Evolutionary conservation across 2,329 filamentous ascomycete species (phyloP), one percentile per base, ranked within the genome.

Genomic region (Botrytis deweyae): DNA sequence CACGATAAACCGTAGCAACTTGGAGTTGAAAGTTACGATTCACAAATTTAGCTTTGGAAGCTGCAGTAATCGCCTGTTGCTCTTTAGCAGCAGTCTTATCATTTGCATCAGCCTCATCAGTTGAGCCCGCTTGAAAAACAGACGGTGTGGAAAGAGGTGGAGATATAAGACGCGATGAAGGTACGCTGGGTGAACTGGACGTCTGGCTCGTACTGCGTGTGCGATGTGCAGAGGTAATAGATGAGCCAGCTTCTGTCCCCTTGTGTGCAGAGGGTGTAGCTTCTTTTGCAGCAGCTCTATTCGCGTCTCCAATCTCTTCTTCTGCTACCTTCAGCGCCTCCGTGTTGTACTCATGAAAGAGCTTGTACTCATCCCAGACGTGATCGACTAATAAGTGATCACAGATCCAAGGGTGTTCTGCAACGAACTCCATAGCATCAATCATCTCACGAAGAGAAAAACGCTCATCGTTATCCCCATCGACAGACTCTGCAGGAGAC

Each of bases 381-480:
- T 72, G 62, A 8, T 67, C 29, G 14, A 67, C 52, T 3, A 67
- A 55, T 4, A 33, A n/a, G 5, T 67, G 18, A 1, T n/a, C 49
- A 16, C 70, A 72, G 25, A 67, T 7, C n/a, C 40, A 49, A 25
- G 70, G 70, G 20, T 72, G 46, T 1, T 67, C 49, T 8, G 49
- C 63, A 22, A 72, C 8, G 3, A 59, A 72, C 9, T 72, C 70
- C 62, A 72, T 72, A 0, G 29, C 70, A 20, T 67, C 62, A 22
- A 72, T 67, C 20, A 66, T 72, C 33, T 72, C 70, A 25, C 40
- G 29, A 8, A 72, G 62, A 3, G 70, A 44, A 18, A 67, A 72
- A 22, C 20, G 38, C 1, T 72, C 70, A 3, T 36, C 22, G 5
- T 6, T 52, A 10, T 52, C 64, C 2, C 44, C 22, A 4, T 38